phyloP scores from a whole-genome alignment of 495 filamentous ascomycete species.

The Aspergillus diversus region DNA sequence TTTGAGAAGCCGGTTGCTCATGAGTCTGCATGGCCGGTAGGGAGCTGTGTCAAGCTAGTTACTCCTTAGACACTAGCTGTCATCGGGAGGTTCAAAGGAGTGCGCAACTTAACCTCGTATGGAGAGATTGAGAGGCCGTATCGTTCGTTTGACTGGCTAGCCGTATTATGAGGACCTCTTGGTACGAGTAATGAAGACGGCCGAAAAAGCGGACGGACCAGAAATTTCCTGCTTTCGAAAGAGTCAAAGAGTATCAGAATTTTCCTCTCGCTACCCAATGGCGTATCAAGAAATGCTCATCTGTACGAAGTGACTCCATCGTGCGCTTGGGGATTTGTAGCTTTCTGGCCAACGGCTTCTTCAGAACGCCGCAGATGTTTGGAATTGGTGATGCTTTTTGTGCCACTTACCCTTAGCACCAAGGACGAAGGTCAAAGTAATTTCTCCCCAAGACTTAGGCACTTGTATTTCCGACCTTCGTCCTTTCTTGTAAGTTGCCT shows the following conservation, averaged over 20 bases:
- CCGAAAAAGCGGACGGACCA: not conserved
- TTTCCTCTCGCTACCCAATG: constrained; percentile 10
- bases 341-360: constrained; percentile 6
- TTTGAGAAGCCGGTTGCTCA: constrained; percentile 3
- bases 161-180: constrained; percentile 3
- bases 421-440: no score
- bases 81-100: not conserved
- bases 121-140: not conserved
- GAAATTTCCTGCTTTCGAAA: not conserved
- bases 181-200: not conserved
- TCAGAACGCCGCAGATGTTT: not conserved
- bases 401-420: no score
- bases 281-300: not conserved
- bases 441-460: no score
- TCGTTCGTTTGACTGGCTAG: not conserved
- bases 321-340: constrained; percentile 3
- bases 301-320: constrained; percentile 6
- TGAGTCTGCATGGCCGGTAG: constrained; percentile 18
- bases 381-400: no score
- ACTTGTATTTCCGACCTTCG: no score
- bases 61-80: constrained; percentile 1
- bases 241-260: not conserved
- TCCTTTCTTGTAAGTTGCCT: no score
- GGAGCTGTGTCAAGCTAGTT: constrained; percentile 8
- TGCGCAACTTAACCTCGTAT: no score